Evolutionary conservation across 306 rosid species (phyloP).

Genomic region (Fagus sylvatica): DNA sequence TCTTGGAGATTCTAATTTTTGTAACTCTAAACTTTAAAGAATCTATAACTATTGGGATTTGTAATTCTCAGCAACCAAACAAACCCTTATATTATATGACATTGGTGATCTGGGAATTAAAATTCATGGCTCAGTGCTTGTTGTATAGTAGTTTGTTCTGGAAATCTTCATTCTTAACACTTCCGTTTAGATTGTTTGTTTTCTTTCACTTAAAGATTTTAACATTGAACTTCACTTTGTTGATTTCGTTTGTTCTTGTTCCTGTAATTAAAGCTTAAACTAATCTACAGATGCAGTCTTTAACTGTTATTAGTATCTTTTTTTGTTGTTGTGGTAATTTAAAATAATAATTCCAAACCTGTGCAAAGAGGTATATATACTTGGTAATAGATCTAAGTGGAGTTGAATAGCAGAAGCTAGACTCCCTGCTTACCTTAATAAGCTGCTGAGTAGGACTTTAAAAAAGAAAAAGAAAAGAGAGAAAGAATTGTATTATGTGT

Average conservation of each 20-base stretch:
- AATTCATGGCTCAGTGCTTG: background rate
- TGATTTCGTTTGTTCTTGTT: background rate
- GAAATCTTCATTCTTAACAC: background rate
- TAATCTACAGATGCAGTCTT: background rate
- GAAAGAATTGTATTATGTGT: background rate
- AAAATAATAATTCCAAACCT: background rate
- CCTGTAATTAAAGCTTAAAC: background rate
- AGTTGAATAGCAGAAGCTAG: background rate
- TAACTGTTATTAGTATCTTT: background rate
- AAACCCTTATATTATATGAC: background rate
- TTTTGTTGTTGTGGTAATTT: background rate
- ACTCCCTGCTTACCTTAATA: background rate
- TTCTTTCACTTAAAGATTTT: background rate
- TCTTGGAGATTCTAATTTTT: too few relatives aligned
- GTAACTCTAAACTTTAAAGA: too few relatives aligned
- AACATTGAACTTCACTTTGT: background rate
- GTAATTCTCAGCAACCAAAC: too few relatives aligned
- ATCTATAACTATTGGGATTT: too few relatives aligned
- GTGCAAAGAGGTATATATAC: background rate
- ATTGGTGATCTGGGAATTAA: background rate
- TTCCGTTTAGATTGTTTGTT: background rate
- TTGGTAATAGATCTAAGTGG: background rate
- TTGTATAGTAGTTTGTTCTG: background rate
- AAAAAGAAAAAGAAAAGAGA: background rate
- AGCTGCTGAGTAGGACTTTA: background rate